These are phyloP conservation scores for Fragaria ananassa DNA, from an alignment of 306 rosid genomes.

Conservation along the genomic window DNA sequence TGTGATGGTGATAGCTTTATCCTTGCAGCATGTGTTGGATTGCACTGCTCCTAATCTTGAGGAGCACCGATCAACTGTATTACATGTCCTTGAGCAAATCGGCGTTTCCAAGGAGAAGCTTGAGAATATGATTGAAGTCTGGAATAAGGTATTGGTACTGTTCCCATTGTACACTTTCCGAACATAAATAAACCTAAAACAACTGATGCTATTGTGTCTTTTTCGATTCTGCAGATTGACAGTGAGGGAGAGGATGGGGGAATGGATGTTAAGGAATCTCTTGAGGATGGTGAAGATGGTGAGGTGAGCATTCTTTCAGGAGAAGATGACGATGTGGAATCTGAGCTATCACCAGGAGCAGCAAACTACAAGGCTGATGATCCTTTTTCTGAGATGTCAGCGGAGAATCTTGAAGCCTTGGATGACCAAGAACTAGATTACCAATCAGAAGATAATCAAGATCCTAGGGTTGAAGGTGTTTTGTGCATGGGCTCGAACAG, in stretches of 20 bases:
- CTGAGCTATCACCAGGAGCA: slow-evolving; percentile 14
- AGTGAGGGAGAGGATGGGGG: slow-evolving; percentile 56
- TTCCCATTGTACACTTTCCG: not conserved
- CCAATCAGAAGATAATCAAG: slow-evolving; percentile 36
- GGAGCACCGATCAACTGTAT: slow-evolving; percentile 83
- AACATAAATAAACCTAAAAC: not conserved
- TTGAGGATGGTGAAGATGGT: slow-evolving; percentile 33
- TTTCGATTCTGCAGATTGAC: slow-evolving; percentile 62
- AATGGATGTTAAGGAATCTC: slow-evolving; percentile 34
- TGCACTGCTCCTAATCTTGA: slow-evolving; percentile 90
- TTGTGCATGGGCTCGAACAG: slow-evolving; percentile 23
- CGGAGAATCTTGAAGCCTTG: slow-evolving; percentile 20
- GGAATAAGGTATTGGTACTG: slow-evolving; percentile 73
- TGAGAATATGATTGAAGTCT: slow-evolving; percentile 88
- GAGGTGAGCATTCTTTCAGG: slow-evolving; percentile 30
- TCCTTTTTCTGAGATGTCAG: slow-evolving; percentile 25
- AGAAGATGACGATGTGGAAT: slow-evolving; percentile 32
- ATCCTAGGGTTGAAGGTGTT: slow-evolving; percentile 30
- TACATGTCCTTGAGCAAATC: slow-evolving; percentile 79
- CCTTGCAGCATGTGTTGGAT: slow-evolving; percentile 84
- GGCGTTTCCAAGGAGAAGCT: slow-evolving; percentile 80
- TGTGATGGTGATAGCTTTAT: slow-evolving; percentile 23
- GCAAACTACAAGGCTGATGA: slow-evolving; percentile 17
- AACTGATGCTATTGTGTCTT: not conserved
- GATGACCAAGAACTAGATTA: slow-evolving; percentile 45